These are phyloP conservation scores for Dothideomycetidae sp. DNA, from an alignment of 2,329 filamentous ascomycete genomes.

Conservation along the genomic window DNA sequence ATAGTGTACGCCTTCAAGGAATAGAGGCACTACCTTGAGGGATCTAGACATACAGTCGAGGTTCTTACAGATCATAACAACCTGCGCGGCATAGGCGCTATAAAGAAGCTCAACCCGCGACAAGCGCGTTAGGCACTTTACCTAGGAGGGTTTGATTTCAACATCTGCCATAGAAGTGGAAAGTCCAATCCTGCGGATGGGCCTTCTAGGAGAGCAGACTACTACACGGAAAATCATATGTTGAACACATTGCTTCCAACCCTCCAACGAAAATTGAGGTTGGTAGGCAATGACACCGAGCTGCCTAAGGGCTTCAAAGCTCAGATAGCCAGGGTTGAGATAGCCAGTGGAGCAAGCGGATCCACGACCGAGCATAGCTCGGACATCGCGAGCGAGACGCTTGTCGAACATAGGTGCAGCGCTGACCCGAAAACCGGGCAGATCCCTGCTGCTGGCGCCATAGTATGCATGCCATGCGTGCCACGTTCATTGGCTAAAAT, in stretches of 20 bases:
- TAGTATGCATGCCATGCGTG: not conserved
- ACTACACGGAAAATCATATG: not conserved
- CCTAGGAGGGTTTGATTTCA: constrained; percentile 10
- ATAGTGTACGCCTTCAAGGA: constrained; percentile 12
- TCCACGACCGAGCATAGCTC: not conserved
- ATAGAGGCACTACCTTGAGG: constrained; percentile 10
- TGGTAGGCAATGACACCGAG: not conserved
- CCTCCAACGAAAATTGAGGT: not conserved
- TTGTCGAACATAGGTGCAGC: not conserved
- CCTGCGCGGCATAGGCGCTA: constrained; percentile 5
- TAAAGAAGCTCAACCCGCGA: constrained; percentile 5
- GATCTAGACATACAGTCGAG: constrained; percentile 1
- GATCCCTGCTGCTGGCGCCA: not conserved
- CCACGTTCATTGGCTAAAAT: not conserved
- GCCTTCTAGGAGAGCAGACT: constrained; percentile 5
- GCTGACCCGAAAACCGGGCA: not conserved
- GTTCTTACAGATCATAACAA: constrained; percentile 10
- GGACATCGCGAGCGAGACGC: not conserved
- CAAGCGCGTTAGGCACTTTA: constrained; percentile 8
- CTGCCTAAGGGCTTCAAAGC: not conserved
- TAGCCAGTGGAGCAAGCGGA: not conserved
- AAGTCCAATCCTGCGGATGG: constrained; percentile 7
- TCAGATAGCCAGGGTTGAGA: not conserved
- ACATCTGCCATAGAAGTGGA: constrained; percentile 5
- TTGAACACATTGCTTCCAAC: not conserved